phyloP scores from a whole-genome alignment of 1,284 basidiomycete genomes.

The Cutaneotrichosporon mucoides region DNA sequence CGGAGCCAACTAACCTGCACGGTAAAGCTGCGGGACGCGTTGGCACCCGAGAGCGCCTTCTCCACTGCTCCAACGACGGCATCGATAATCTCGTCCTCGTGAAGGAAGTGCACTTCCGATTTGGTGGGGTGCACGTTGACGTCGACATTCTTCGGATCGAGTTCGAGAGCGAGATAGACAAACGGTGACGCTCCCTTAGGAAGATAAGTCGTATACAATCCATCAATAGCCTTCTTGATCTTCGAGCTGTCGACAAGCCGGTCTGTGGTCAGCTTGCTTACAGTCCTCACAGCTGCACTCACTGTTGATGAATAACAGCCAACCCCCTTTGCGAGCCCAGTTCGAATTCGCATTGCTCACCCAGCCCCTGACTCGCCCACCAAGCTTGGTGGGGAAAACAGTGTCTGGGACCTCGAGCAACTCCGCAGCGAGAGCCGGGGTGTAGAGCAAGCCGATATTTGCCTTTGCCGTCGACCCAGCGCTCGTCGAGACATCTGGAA shows the following conservation, averaged over 20 bases:
- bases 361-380: constrained; percentile 62
- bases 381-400: constrained; percentile 48
- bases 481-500: constrained; percentile 80
- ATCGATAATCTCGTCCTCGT: constrained; percentile 85
- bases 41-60: constrained; percentile 61
- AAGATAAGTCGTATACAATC: constrained; percentile 77
- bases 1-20: constrained; percentile 56
- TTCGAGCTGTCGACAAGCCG: constrained; percentile 86
- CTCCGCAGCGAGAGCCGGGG: constrained; percentile 74
- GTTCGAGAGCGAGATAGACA: constrained; percentile 80
- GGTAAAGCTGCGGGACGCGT: constrained; percentile 66
- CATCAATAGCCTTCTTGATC: constrained; percentile 83
- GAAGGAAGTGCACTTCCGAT: constrained; percentile 89
- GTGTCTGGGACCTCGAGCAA: constrained; percentile 58
- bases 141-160: constrained; percentile 84
- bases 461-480: constrained; percentile 63
- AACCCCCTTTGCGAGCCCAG: constrained; percentile 67
- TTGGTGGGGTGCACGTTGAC: constrained; percentile 99
- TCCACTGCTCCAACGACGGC: constrained; percentile 71
- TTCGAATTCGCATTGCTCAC: constrained; percentile 87
- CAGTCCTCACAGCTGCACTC: constrained; percentile 36
- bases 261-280: constrained; percentile 55
- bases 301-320: constrained; percentile 98
- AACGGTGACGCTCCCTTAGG: constrained; percentile 89
- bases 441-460: constrained; percentile 78